Base-by-base conservation (phyloP, 306 rosid species). In the Arachis hypogaea region DNA sequence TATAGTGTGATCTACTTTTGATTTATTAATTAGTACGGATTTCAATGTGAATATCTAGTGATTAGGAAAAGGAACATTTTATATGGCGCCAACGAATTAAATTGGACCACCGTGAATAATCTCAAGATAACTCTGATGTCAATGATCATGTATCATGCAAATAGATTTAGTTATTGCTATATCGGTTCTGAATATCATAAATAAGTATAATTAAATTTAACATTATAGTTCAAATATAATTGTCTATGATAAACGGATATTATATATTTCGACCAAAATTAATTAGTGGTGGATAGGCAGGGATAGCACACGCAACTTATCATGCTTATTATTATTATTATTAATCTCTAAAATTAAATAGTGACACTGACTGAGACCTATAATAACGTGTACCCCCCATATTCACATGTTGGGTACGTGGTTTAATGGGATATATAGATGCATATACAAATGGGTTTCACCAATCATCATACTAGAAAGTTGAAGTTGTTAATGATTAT, bases 281-380 rank as follows among this genome's bases (percentile, higher is more conserved):
- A 22, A 22, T 22, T 22, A 22, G 28, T 22, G 28, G 28, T 22
- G 28, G 28, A 22, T 22, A 22, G 1, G 54, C 4, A 70, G 75
- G 80, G 84, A 76, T 76, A 70, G 59, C 74, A 59, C 81, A 65
- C 84, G 78, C 74, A 70, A 76, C 84, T 71, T 81, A 76, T 81
- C 78, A 76, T 22, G 28, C 28, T 22, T 22, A 22, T 22, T 22
- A 22, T 22, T 22, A 22, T 22, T 22, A 22, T 22, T 22, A 1
- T 22, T 22, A 22, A 22, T 22, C 28, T 22, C 28, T 22, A 22
- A 22, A 22, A 22, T 22, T 22, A 22, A 22, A 22, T 8, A 16
- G 16, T 12, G 16, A 50, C 55, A 9, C 5, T 9, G n/a, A 47
- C 11, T 47, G 54, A 9, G 54, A 47, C n/a, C 14, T 47, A 47